Base-by-base conservation (phyloP, 2,329 filamentous ascomycete genomes). In the Byssochlamys sp. region DNA sequence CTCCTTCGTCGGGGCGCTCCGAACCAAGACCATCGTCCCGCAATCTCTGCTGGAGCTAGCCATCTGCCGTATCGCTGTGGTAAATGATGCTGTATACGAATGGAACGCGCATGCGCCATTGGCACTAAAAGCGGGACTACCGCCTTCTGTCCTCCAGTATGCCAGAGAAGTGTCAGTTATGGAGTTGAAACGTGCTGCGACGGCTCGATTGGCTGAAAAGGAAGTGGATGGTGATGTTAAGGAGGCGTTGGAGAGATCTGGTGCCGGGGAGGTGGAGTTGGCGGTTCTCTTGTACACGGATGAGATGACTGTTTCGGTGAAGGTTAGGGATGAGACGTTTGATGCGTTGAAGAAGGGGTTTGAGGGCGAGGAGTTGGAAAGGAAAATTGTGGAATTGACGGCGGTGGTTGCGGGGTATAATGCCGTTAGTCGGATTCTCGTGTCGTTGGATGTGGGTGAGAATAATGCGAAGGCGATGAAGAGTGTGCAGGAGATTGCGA, bases 371-470 rank as follows among this genome's bases (percentile, higher is more conserved):
- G 90, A 91, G 63, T 79, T 69, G 24, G 87, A 92, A 60, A 80
- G 83, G 62, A 87, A 92, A 74, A 80, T 94, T 56, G 89, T 95
- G 1, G 90, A 95, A 77, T 80, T 95, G 62, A 92, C 89, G 49
- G 85, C 88, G 29, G 91, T 88, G n/a, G 83, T 92, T 58, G 89
- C 88, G n/a, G 85, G 84, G 57, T 95, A 95, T 71, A 95, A 95
- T 71, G 91, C 89, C 67, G 90, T 95, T 19, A 91, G 88, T 70
- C 81, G 90, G 27, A 91, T 95, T 65, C 71, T 95, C 64, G 89
- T 95, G 7, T 90, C 90, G 10, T 71, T 95, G 58, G 87, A 95
- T 74, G 88, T 78, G 45, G 75, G 75, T 2, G 75, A 77, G 66
- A 72, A 73, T 57, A 77, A 77, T 62, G 69, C 58, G 10, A 68